Percentiles rank a stretch among this genome's conserved stretches.
Conservation (phyloP, 345 rosid genomes). For the Hibiscus mutabilis region DNA sequence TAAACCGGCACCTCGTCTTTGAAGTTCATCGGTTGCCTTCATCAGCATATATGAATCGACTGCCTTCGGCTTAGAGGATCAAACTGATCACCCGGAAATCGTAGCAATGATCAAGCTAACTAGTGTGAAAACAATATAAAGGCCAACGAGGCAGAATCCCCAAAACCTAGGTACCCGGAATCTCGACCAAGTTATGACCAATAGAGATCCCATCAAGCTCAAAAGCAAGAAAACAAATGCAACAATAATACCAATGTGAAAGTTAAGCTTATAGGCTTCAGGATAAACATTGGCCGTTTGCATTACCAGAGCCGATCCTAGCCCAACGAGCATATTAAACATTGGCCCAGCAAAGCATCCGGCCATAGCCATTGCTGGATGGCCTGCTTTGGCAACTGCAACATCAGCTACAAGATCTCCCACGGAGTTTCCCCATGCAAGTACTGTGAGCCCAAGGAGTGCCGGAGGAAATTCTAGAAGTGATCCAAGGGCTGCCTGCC, state of each 20-base stretch:
- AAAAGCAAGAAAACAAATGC: conserved; percentile 88
- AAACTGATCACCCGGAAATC: conserved; percentile 40
- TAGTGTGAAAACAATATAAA: conserved; percentile 57
- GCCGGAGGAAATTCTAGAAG: conserved; percentile 75
- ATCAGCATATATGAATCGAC: neutral
- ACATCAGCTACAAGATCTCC: conserved; percentile 97
- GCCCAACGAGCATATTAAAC: conserved; percentile 99
- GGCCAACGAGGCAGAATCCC: conserved; percentile 93
- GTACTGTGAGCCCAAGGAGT: conserved; percentile 84
- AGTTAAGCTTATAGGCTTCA: conserved; percentile 62
- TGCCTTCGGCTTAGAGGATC: neutral
- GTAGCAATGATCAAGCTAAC: conserved; percentile 61
- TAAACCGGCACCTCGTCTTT: neutral
- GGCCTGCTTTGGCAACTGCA: conserved; percentile 94
- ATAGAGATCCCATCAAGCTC: conserved; percentile 87
- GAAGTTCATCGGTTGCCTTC: neutral
- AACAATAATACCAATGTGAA: conserved; percentile 70
- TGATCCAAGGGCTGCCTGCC: conserved; percentile 70
- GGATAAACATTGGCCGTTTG: conserved; percentile 77
- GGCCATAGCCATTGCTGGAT: conserved; percentile 99
- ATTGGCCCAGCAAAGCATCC: conserved; percentile 97
- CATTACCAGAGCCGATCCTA: conserved; percentile 71
- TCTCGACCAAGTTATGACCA: conserved; percentile 89
- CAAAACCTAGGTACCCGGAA: conserved; percentile 85
- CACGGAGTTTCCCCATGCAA: conserved; percentile 98